Base-by-base conservation (phyloP, 2,329 filamentous ascomycete genomes). In the Fusarium citri region DNA sequence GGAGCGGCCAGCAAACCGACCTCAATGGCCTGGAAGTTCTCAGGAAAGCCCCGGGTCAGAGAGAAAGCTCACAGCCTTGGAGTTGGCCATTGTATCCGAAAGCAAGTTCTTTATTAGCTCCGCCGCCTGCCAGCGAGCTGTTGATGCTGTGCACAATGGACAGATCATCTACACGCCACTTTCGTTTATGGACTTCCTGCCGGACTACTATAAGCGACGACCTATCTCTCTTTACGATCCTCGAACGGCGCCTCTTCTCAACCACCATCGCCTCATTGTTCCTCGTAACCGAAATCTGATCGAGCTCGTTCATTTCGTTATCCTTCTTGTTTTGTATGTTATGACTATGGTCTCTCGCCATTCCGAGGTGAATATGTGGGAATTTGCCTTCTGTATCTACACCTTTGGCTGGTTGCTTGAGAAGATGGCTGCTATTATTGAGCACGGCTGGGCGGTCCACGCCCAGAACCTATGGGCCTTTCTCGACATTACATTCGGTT, bases 401-500 rank as follows among this genome's bases (percentile, higher is more conserved):
- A 86, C 87, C 4, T 81, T 86, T 4, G 91, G 91, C 7, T 93
- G 91, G 90, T 85, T 88, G 6, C 81, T 92, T 3, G 89, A 92
- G 71, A 88, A 90, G 71, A 83, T 90, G 65, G 87, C 88, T 2
- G 87, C 88, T 3, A 87, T 92, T 43, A 83, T 90, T 14, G 90
- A 92, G 75, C 91, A 92, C 71, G 84, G 82, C 30, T 84, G 81
- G 90, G 86, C 88, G 48, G 90, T 93, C 2, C 91, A 93, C 71
- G 91, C 90, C 0, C 90, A 93, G 76, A 92, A 92, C 71, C 82
- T 93, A 8, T 93, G 91, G 91, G 90, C 90, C 0, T 93, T 93
- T 73, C 84, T 93, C 18, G 91, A 93, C 76, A 84, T 92, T n/a
- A 88, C 87, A 2, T 93, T 92, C 70, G 84, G 87, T 5, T 76